Evolutionary conservation across 73 alveolate genomes (phyloP).

Genomic region (Stentor coeruleus): DNA sequence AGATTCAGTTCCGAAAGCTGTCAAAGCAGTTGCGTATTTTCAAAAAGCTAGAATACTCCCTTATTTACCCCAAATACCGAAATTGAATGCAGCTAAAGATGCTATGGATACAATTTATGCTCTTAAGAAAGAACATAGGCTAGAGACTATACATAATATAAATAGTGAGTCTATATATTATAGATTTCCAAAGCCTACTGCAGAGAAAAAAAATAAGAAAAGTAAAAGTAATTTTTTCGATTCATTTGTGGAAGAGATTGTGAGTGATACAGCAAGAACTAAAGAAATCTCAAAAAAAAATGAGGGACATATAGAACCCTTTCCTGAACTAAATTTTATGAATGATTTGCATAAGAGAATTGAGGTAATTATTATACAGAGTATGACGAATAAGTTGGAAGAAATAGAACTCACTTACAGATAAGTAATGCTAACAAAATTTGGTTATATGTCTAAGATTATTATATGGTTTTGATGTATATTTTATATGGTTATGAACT

Average conservation of each 20-base stretch:
- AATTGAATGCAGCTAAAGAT: background rate
- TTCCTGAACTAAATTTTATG: no score
- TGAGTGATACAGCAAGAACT: background rate
- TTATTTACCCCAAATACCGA: background rate
- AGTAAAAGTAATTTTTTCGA: background rate
- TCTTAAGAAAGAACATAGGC: background rate
- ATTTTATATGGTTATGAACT: no score
- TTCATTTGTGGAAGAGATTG: background rate
- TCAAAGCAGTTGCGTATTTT: background rate
- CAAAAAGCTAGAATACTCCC: background rate
- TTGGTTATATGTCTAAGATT: no score
- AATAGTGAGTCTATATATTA: background rate
- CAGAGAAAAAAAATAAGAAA: background rate
- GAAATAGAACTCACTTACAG: no score
- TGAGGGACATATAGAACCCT: background rate
- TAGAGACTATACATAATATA: background rate
- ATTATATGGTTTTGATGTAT: no score
- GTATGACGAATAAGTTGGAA: no score
- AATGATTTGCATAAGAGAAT: no score
- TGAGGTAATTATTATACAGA: no score
- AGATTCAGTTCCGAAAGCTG: background rate
- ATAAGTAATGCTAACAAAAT: no score
- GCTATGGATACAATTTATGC: background rate
- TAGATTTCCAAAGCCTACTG: background rate
- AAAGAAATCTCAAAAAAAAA: background rate